Conservation (phyloP, 176 grass and related monocot species). For the Rhynchospora pubera region DNA sequence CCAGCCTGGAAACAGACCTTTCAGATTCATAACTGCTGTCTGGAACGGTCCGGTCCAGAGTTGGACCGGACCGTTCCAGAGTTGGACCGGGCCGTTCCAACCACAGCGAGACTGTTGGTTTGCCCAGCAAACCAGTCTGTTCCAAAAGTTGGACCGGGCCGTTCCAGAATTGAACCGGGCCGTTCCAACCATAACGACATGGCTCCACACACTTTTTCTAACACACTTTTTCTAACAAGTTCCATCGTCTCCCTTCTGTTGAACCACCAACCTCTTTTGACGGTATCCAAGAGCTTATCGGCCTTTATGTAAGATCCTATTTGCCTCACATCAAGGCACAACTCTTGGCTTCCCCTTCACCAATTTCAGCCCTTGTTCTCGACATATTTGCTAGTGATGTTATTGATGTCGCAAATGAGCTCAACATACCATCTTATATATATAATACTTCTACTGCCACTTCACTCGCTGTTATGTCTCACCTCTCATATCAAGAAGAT, state of each 20-base stretch:
- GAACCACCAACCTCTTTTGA: constrained; percentile 7
- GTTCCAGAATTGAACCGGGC: no score
- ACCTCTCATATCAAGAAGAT: constrained; percentile 40
- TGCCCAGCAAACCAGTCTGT: no score
- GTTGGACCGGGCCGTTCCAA: no score
- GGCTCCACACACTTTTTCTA: no score
- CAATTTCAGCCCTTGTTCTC: constrained; percentile 50
- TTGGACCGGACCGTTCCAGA: no score
- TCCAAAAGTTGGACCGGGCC: no score
- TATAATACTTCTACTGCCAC: constrained; percentile 44
- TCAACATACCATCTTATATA: constrained; percentile 54
- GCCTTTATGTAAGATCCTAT: constrained; percentile 32
- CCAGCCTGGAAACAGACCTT: no score
- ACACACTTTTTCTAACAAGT: no score
- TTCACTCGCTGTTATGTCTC: constrained; percentile 40
- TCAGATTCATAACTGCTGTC: no score
- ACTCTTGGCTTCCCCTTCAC: constrained; percentile 15
- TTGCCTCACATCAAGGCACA: constrained; percentile 36
- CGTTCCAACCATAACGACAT: no score
- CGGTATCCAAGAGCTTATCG: constrained; percentile 42
- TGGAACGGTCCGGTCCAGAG: no score
- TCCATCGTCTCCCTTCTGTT: constrained; percentile 43
- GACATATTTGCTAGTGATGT: constrained; percentile 49
- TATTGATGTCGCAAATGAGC: constrained; percentile 46
- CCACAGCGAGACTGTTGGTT: no score